Conservation (phyloP, 768 basidiomycete genomes). For the Hydnomerulius pinastri region DNA sequence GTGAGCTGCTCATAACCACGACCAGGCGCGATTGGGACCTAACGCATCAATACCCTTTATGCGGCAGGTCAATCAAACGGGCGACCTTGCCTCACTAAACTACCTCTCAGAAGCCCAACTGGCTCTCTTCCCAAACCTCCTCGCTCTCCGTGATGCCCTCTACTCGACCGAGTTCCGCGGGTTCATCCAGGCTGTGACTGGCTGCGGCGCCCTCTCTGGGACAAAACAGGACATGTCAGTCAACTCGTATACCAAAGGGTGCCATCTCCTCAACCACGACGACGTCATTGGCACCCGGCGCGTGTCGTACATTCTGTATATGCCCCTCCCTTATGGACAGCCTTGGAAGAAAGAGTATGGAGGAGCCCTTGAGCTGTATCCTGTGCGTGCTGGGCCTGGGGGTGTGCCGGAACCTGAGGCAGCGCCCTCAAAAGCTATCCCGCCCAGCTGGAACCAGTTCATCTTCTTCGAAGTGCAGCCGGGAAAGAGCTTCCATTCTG, state of each 20-base stretch:
- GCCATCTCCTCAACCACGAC: conserved; percentile 96
- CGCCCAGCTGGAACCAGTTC: conserved; percentile 88
- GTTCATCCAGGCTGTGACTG: conserved; percentile 84
- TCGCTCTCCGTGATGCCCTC: conserved; percentile 84
- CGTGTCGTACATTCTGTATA: conserved; percentile 96
- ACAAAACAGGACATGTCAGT: conserved; percentile 95
- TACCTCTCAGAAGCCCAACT: conserved; percentile 81
- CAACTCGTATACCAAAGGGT: conserved; percentile 87
- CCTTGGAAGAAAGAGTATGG: conserved; percentile 91
- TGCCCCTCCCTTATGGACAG: conserved; percentile 74
- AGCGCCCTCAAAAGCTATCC: conserved; percentile 64
- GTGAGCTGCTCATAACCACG: conserved; percentile 38
- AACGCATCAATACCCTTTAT: conserved; percentile 2
- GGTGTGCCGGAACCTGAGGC: conserved; percentile 67
- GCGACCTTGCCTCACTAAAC: conserved; percentile 91
- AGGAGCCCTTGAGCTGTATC: conserved; percentile 93
- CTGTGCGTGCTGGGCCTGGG: conserved; percentile 56
- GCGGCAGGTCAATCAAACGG: conserved; percentile 89
- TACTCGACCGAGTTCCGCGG: conserved; percentile 82
- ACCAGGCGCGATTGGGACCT: background rate
- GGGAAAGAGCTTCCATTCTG: conserved; percentile 92
- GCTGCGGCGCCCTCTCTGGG: conserved; percentile 90
- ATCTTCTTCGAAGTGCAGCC: conserved; percentile 93
- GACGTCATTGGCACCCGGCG: conserved; percentile 94
- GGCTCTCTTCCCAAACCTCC: conserved; percentile 75